Percentiles rank a stretch among this genome's conserved stretches.
Evolutionary conservation across 2,329 filamentous ascomycete species (phyloP).

Genomic region (Penicillium sp.): DNA sequence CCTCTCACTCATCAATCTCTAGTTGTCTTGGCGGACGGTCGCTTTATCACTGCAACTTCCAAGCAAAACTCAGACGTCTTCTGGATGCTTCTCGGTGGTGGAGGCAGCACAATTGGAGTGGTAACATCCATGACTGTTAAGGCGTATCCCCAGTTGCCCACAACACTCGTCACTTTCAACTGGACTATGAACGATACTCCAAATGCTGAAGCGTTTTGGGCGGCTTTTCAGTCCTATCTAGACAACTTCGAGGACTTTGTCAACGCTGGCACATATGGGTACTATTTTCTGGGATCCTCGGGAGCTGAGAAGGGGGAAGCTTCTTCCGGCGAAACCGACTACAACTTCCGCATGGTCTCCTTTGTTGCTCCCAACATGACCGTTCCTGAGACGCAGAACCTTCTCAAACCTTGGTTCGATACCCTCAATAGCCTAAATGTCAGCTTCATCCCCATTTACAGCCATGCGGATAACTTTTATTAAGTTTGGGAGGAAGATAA

Average conservation of each 20-base stretch:
- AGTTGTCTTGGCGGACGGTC: constrained; percentile 13
- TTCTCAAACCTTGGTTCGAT: constrained; percentile 18
- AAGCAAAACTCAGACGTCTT: constrained; percentile 37
- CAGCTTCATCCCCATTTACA: constrained; percentile 16
- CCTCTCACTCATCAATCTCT: background rate
- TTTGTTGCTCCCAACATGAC: constrained; percentile 20
- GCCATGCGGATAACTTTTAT: constrained; percentile 20
- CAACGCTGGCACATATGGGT: constrained; percentile 19
- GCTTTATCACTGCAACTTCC: constrained; percentile 16
- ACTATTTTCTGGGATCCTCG: constrained; percentile 18
- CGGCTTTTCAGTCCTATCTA: constrained; percentile 12
- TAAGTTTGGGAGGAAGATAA: too few species aligned
- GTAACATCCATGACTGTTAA: constrained; percentile 32
- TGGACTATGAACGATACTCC: constrained; percentile 17
- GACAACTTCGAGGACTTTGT: constrained; percentile 17
- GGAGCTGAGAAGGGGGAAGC: constrained; percentile 9
- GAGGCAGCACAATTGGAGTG: constrained; percentile 44
- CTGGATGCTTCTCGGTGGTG: constrained; percentile 48
- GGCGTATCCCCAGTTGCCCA: constrained; percentile 14
- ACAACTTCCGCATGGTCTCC: constrained; percentile 22
- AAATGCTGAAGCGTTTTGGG: constrained; percentile 14
- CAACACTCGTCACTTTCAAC: constrained; percentile 20
- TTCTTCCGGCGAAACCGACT: constrained; percentile 16
- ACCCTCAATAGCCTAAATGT: constrained; percentile 14
- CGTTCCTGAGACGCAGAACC: constrained; percentile 13